phyloP scores from a whole-genome alignment of 805 yeast species.

The Saccharomycopsis vini region DNA sequence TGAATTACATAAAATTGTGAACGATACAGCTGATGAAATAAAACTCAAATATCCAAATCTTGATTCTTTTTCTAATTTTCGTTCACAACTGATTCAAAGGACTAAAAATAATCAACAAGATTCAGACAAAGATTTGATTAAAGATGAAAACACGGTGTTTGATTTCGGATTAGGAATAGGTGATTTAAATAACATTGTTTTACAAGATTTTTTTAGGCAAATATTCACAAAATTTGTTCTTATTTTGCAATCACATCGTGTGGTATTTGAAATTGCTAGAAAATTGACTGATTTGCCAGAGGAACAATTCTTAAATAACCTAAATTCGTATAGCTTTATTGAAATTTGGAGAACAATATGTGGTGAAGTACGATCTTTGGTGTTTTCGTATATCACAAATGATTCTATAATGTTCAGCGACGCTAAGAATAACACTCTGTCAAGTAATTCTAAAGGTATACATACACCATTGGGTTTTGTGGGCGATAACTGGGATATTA shows the following conservation, averaged over 20 bases:
- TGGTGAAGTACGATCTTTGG: constrained; percentile 31
- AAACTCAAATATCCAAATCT: constrained; percentile 43
- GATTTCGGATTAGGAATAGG: constrained; percentile 32
- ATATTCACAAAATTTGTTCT: constrained; percentile 56
- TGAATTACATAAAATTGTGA: constrained; percentile 58
- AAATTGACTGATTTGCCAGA: constrained; percentile 22
- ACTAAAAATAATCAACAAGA: neutral
- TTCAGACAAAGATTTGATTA: neutral
- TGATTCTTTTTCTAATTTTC: neutral
- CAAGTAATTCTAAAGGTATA: neutral
- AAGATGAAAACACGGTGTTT: constrained; percentile 2
- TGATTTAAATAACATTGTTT: constrained; percentile 43
- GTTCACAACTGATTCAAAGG: neutral
- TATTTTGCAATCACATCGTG: constrained; percentile 62
- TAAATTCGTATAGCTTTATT: constrained; percentile 28
- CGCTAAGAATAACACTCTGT: neutral
- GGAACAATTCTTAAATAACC: constrained; percentile 12
- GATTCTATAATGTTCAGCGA: constrained; percentile 16
- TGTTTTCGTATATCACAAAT: constrained; percentile 30
- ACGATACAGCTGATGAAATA: constrained; percentile 55
- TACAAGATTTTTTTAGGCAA: constrained; percentile 63
- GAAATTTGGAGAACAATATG: constrained; percentile 39
- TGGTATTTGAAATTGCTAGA: constrained; percentile 48
- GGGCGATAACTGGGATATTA: constrained; percentile 13
- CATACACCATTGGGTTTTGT: constrained; percentile 13